A percentile compares a stretch with the other conserved stretches of the same genome.
These are phyloP conservation scores for Paramyrothecium roridum DNA, from an alignment of 2,329 filamentous ascomycete genomes.

Conservation along the genomic window DNA sequence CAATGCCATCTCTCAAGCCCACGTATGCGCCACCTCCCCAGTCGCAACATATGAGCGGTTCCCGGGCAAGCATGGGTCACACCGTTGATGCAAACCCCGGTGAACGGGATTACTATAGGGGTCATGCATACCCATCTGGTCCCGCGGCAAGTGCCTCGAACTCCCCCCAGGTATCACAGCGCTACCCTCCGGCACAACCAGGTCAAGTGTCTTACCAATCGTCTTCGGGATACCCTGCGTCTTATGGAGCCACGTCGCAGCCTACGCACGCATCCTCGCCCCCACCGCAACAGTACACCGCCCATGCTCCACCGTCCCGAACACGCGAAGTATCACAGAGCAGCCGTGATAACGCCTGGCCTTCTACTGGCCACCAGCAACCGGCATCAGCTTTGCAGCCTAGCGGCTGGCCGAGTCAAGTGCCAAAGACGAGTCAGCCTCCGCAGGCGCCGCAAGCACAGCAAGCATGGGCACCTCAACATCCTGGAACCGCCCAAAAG, in stretches of 20 bases:
- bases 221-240: slow-evolving; percentile 39
- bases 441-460: slow-evolving; percentile 27
- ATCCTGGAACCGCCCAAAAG: slow-evolving; percentile 23
- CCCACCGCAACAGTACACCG: slow-evolving; percentile 49
- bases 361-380: slow-evolving; percentile 18
- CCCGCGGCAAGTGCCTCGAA: slow-evolving; percentile 34
- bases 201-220: slow-evolving; percentile 37
- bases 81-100: slow-evolving; percentile 27
- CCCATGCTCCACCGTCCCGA: slow-evolving; percentile 41
- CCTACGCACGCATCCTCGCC: slow-evolving; percentile 44
- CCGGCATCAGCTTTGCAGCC: slow-evolving; percentile 17
- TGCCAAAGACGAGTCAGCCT: slow-evolving; percentile 27
- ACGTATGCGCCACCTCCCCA: slow-evolving; percentile 49
- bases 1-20: slow-evolving; percentile 55
- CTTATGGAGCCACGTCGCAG: slow-evolving; percentile 33
- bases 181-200: slow-evolving; percentile 39
- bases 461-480: slow-evolving; percentile 29
- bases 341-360: slow-evolving; percentile 34
- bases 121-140: slow-evolving; percentile 30
- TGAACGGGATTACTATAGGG: slow-evolving; percentile 48
- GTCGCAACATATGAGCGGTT: slow-evolving; percentile 40
- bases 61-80: slow-evolving; percentile 41
- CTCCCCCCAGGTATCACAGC: slow-evolving; percentile 45
- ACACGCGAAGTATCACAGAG: slow-evolving; percentile 37
- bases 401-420: slow-evolving; percentile 25